Conservation (phyloP, 1,139 yeast genomes). For the Dujonia santamariae region DNA sequence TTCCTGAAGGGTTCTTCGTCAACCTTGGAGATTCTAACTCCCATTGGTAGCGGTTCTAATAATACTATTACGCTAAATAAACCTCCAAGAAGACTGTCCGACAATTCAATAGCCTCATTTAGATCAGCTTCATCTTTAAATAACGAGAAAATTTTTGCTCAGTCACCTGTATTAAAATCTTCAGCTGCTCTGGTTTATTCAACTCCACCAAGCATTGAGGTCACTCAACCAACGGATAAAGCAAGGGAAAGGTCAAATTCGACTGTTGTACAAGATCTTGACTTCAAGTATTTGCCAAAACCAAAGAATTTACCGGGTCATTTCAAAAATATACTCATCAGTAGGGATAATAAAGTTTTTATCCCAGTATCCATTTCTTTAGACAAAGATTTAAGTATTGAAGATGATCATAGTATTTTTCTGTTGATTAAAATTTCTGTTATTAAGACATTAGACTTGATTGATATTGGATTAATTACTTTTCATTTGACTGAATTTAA, state of each 20-base stretch:
- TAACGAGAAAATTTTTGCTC: background rate
- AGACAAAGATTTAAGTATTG: background rate
- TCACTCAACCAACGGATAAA: slow-evolving; percentile 1
- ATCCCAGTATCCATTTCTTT: slow-evolving; percentile 36
- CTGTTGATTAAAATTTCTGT: slow-evolving; percentile 32
- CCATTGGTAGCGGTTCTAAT: background rate
- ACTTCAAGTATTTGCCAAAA: slow-evolving; percentile 1
- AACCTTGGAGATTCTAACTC: background rate
- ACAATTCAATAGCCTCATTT: slow-evolving; percentile 1
- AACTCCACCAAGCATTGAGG: slow-evolving; percentile 1
- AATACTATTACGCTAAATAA: background rate
- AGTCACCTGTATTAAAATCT: background rate
- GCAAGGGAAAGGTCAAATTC: no score
- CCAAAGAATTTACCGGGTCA: background rate
- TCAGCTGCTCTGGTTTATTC: background rate
- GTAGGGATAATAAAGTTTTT: slow-evolving; percentile 57
- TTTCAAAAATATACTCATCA: slow-evolving; percentile 42
- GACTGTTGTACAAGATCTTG: background rate
- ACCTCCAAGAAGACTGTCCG: slow-evolving; percentile 5
- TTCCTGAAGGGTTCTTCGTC: background rate
- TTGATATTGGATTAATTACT: slow-evolving; percentile 38
- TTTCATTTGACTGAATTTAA: slow-evolving; percentile 74
- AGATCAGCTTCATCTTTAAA: slow-evolving; percentile 1
- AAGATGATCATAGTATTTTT: slow-evolving; percentile 12
- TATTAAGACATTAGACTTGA: slow-evolving; percentile 37